Conservation (phyloP, 495 filamentous ascomycete genomes). For the Neurospora tetrasperma region DNA sequence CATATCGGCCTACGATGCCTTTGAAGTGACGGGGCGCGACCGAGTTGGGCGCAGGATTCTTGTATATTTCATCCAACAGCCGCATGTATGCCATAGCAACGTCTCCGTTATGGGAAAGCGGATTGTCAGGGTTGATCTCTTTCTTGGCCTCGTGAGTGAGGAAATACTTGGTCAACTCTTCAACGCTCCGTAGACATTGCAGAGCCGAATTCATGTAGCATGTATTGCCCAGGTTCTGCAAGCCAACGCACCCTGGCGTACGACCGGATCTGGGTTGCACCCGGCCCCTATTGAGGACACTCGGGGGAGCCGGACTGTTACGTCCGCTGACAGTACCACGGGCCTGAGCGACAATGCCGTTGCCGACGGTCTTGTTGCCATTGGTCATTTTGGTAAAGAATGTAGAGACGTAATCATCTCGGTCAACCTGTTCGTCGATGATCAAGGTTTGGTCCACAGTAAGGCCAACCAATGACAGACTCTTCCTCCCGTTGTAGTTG, state of each 20-base stretch:
- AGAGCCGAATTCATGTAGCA: slow-evolving; percentile 99
- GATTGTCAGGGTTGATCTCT: slow-evolving; percentile 77
- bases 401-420: slow-evolving; percentile 53
- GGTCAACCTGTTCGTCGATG: slow-evolving; percentile 63
- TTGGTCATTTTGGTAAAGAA: slow-evolving; percentile 12
- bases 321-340: slow-evolving; percentile 41
- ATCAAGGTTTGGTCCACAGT: slow-evolving; percentile 59
- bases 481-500: slow-evolving; percentile 68
- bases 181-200: slow-evolving; percentile 83
- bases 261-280: slow-evolving; percentile 49
- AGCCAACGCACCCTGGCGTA: slow-evolving; percentile 61
- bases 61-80: slow-evolving; percentile 65
- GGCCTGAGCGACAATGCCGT: slow-evolving; percentile 20
- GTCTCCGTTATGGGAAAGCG: slow-evolving; percentile 69
- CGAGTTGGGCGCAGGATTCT: slow-evolving; percentile 45
- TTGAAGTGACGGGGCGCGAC: slow-evolving; percentile 73
- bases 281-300: slow-evolving; percentile 54
- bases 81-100: slow-evolving; percentile 73
- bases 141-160: slow-evolving; percentile 58
- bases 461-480: slow-evolving; percentile 52
- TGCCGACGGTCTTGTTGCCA: slow-evolving; percentile 23
- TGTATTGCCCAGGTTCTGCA: slow-evolving; percentile 89
- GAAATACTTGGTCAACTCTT: slow-evolving; percentile 88
- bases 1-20: slow-evolving; percentile 63
- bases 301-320: slow-evolving; percentile 50